Evolutionary conservation across 2,329 filamentous ascomycete genomes (phyloP).

Genomic region (Aspergillus tubingensis): DNA sequence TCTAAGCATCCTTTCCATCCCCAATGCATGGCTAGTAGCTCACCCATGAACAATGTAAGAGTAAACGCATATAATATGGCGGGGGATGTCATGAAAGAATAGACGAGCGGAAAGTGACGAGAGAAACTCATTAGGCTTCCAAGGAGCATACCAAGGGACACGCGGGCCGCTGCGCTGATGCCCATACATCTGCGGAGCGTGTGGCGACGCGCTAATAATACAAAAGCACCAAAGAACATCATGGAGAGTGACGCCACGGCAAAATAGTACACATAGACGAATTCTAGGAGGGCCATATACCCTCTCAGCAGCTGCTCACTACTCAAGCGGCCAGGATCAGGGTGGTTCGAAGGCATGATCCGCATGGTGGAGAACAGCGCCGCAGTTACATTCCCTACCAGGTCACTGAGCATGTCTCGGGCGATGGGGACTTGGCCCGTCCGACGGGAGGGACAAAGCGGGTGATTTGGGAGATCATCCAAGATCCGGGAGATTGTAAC

Average conservation of each 20-base stretch:
- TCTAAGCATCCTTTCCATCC: not conserved
- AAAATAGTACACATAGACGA: constrained; percentile 47
- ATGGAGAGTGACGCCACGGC: constrained; percentile 38
- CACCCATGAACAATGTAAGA: constrained; percentile 33
- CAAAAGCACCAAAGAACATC: constrained; percentile 39
- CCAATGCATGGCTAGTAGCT: constrained; percentile 13
- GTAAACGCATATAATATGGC: constrained; percentile 41
- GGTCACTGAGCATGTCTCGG: constrained; percentile 32
- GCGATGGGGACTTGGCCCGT: constrained; percentile 27
- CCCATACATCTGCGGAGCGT: constrained; percentile 21
- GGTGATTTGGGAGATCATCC: constrained; percentile 30
- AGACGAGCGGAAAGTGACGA: constrained; percentile 35
- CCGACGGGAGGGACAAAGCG: constrained; percentile 31
- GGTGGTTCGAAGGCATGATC: constrained; percentile 34
- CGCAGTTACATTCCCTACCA: constrained; percentile 44
- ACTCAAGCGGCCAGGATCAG: constrained; percentile 29
- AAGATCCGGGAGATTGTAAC: constrained; percentile 36
- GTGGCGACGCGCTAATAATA: constrained; percentile 32
- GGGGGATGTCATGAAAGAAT: constrained; percentile 44
- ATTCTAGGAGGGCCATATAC: constrained; percentile 41
- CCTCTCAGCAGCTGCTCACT: constrained; percentile 35
- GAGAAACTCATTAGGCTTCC: constrained; percentile 34
- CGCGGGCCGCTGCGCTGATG: constrained; percentile 31
- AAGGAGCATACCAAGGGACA: constrained; percentile 33
- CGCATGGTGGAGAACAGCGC: constrained; percentile 45